These are phyloP conservation scores for Exophiala aquamarina DNA, from an alignment of 2,329 filamentous ascomycete genomes.

Conservation along the genomic window DNA sequence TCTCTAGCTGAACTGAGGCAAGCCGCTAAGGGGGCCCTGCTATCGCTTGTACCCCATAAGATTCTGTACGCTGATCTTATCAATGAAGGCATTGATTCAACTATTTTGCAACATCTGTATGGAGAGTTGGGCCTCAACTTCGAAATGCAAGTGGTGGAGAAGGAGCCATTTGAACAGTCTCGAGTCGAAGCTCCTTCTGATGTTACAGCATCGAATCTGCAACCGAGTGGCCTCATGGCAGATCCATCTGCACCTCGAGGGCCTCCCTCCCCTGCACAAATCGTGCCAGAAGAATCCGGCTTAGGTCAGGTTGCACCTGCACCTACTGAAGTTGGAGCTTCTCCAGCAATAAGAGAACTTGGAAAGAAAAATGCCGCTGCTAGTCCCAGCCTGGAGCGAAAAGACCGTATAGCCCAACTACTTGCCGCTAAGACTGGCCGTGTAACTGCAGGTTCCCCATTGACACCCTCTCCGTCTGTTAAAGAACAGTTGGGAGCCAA, in stretches of 20 bases:
- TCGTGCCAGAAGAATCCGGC: too few species aligned
- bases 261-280: neutral
- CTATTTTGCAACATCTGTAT: conserved; percentile 65
- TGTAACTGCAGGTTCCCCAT: conserved; percentile 16
- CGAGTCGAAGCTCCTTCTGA: too few species aligned
- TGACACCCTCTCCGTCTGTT: neutral
- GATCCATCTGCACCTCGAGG: too few species aligned
- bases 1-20: conserved; percentile 41
- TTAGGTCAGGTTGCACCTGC: neutral
- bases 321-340: conserved; percentile 1
- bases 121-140: conserved; percentile 62
- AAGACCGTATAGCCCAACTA: conserved; percentile 73
- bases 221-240: too few species aligned
- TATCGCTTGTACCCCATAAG: conserved; percentile 62
- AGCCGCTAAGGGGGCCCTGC: conserved; percentile 64
- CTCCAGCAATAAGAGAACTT: conserved; percentile 4
- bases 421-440: conserved; percentile 71
- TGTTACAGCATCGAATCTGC: too few species aligned
- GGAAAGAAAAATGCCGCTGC: conserved; percentile 27
- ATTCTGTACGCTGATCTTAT: conserved; percentile 73
- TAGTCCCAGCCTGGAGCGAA: conserved; percentile 61
- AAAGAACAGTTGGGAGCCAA: conserved; percentile 1
- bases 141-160: conserved; percentile 2
- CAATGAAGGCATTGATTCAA: conserved; percentile 68
- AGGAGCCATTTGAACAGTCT: neutral